Evolutionary conservation across 192 early-diverging fungal species (phyloP), one percentile per base, ranked within the genome.

Genomic region (Chytriomyces sp.): DNA sequence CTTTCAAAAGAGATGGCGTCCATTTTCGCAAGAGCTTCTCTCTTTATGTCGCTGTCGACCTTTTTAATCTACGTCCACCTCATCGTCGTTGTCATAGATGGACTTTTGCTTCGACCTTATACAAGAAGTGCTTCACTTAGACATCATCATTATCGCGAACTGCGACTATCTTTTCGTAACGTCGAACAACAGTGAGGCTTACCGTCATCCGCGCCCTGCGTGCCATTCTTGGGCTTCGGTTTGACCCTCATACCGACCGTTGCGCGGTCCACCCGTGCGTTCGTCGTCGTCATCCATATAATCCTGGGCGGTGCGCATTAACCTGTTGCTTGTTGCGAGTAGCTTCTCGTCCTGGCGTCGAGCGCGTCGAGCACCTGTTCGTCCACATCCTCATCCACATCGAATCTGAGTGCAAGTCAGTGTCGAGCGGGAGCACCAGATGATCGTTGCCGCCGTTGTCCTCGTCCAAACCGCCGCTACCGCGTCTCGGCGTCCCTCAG

Each of bases 51-150:
- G 3, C 30, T 62, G 49, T 68, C 65, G 36, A 68, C 70, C 12
- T 31, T 38, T 59, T 61, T 44, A 34, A 62, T 34, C 30, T 34
- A 32, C 83, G 33, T 86, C 77, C 39, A 94, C 92, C 61, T 96
- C 93, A 4, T 92, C 93, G 39, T 68, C 65, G 28, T 53, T 44
- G 61, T 93, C 79, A 78, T 96, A 96, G 86, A 92, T 95, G 64
- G 85, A 88, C 56, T 87, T 78, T 61, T 90, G 30, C 78, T 84
- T 39, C 81, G 87, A 34, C 94, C 94, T 94, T 94, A 96, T 0
- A 91, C 88, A 41, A 83, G 79, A 33, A 91, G 87, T 75, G 87
- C 73, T 57, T 31, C 52, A 30, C 68, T 72, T 41, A 49, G 22
- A 49, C 44, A n/a, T n/a, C n/a, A n/a, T n/a, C n/a, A n/a, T n/a